Evolutionary conservation across 306 rosid genomes (phyloP), one percentile per base, ranked within the genome.

Genomic region (Comarum palustre): DNA sequence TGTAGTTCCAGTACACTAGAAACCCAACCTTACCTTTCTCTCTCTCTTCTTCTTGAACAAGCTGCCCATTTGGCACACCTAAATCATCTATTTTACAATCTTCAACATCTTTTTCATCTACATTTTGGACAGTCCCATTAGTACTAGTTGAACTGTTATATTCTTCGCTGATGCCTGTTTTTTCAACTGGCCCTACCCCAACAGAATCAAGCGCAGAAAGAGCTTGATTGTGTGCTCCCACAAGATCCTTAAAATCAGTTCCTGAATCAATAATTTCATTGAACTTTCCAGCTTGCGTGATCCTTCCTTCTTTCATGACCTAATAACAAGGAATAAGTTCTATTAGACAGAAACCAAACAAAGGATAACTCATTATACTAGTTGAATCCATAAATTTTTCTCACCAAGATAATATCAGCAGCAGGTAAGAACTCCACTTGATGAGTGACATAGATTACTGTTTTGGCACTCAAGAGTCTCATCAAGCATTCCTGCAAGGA

Each of bases 21-120:
- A 90, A 69, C 42, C 90, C 90, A 78, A 90, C 98, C 74, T 13
- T 83, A 48, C 97, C 98, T 79, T 89, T 90, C 84, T 84, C 97
- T 75, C 98, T 89, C 82, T 90, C 98, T 86, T 93, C 98, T 77
- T 90, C 93, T 79, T 90, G 90, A 78, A 93, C 88, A 81, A 93
- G 87, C 67, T 93, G 97, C 55, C 93, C 90, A 76, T 82, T 65
- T 39, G 84, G 78, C 59, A 75, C 80, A 19, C 45, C 80, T 57
- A 17, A 69, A 51, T 70, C 82, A 36, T 80, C 87, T 51, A 36
- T 68, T 82, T 79, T 80, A 66, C 74, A 63, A 69, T 84, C 84
- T 73, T 74, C 77, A 47, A 38, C 72, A 52, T 81, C 73, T 47
- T 39, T 58, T 34, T 64, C 74, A 72, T 39, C 86, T 67, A 73